Evolutionary conservation across 768 basidiomycete species (phyloP).

Genomic region (Hypholoma fasciculare): DNA sequence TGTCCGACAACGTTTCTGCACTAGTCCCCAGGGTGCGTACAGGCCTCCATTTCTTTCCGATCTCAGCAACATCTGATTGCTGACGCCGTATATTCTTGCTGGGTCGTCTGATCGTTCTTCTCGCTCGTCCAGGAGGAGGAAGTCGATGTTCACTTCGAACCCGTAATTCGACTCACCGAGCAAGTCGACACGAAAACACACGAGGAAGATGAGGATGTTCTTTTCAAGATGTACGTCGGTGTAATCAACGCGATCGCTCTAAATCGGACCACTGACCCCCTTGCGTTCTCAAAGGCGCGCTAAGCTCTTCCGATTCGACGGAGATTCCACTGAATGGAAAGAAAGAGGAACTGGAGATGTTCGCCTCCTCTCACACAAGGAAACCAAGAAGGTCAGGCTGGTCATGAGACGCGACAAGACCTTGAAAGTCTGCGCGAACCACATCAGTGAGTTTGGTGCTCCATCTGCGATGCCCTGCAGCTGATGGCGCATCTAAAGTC

Average conservation of each 20-base stretch:
- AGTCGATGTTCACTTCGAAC: slow-evolving; percentile 89
- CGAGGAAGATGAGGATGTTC: slow-evolving; percentile 90
- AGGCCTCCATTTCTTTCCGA: slow-evolving; percentile 26
- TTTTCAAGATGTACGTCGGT: slow-evolving; percentile 91
- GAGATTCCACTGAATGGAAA: slow-evolving; percentile 86
- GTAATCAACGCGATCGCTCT: slow-evolving; percentile 36
- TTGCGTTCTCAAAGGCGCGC: slow-evolving; percentile 67
- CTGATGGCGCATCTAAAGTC: slow-evolving; percentile 47
- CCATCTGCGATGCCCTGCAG: slow-evolving; percentile 24
- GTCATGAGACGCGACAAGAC: slow-evolving; percentile 99
- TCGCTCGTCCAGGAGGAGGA: slow-evolving; percentile 63
- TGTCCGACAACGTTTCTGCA: slow-evolving; percentile 62
- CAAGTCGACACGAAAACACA: slow-evolving; percentile 92
- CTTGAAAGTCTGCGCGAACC: slow-evolving; percentile 98
- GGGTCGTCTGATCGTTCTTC: slow-evolving; percentile 20
- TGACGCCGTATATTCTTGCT: slow-evolving; percentile 7
- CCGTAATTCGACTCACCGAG: slow-evolving; percentile 94
- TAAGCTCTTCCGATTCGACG: slow-evolving; percentile 95
- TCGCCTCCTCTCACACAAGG: slow-evolving; percentile 87
- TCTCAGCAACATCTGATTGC: slow-evolving; percentile 4
- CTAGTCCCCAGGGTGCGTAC: slow-evolving; percentile 70
- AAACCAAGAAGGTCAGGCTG: slow-evolving; percentile 87
- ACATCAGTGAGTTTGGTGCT: slow-evolving; percentile 65
- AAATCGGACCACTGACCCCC: slow-evolving; percentile 26
- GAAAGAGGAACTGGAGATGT: slow-evolving; percentile 97